A percentile compares a stretch with the other conserved stretches of the same genome.
These are phyloP conservation scores for Hypoxylon fuscum DNA, from an alignment of 495 filamentous ascomycete species.

Conservation along the genomic window DNA sequence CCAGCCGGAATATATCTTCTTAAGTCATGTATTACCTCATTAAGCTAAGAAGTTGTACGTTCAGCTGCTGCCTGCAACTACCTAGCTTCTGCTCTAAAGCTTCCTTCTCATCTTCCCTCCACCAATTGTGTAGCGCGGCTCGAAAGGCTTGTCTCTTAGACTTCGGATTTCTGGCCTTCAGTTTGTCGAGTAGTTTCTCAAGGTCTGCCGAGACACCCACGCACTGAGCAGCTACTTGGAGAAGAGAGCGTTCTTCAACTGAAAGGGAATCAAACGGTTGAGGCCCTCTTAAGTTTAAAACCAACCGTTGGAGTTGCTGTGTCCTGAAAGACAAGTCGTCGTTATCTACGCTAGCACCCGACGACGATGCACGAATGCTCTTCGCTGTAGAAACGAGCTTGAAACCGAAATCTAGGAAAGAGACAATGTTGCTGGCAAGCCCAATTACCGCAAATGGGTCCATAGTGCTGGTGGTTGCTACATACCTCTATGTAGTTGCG, in stretches of 20 bases:
- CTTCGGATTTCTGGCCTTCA: conserved; percentile 36
- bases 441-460: conserved; percentile 53
- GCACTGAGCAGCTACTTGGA: conserved; percentile 33
- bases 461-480: conserved; percentile 40
- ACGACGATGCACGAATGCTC: conserved; percentile 41
- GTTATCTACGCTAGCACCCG: conserved; percentile 39
- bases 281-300: conserved; percentile 7
- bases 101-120: conserved; percentile 29
- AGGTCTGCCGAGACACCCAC: conserved; percentile 27
- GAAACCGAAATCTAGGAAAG: conserved; percentile 51
- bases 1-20: neutral
- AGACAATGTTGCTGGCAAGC: conserved; percentile 47
- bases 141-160: conserved; percentile 29
- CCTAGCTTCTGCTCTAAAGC: conserved; percentile 37
- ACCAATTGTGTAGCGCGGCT: conserved; percentile 30
- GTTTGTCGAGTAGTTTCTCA: conserved; percentile 28
- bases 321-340: conserved; percentile 28
- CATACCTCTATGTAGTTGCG: neutral
- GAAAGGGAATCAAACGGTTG: neutral
- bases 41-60: conserved; percentile 26
- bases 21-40: conserved; percentile 19
- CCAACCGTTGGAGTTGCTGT: conserved; percentile 19
- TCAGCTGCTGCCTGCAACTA: conserved; percentile 31
- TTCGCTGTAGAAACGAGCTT: conserved; percentile 40
- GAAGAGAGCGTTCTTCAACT: conserved; percentile 41